phyloP scores from a whole-genome alignment of 2,329 filamentous ascomycete species.

The Fusarium guadeloupense region DNA sequence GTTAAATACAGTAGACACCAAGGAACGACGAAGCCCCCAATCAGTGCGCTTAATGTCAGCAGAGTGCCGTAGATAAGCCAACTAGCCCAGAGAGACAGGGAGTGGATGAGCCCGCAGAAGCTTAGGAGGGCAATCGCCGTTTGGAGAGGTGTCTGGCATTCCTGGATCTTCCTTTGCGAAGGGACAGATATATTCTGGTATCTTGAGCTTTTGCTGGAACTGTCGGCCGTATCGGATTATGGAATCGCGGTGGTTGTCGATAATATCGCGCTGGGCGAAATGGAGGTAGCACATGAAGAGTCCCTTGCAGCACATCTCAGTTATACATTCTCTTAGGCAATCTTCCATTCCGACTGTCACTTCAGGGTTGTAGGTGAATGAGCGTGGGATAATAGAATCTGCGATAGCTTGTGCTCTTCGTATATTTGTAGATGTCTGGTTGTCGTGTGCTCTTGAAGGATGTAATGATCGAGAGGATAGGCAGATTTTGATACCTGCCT shows the following conservation, averaged over 20 bases:
- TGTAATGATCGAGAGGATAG: too few relatives aligned
- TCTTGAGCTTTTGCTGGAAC: not conserved
- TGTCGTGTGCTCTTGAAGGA: too few relatives aligned
- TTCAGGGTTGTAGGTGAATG: not conserved
- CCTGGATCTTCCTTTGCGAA: not conserved
- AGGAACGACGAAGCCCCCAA: not conserved
- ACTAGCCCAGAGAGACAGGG: not conserved
- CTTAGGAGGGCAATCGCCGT: not conserved
- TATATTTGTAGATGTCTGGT: too few relatives aligned
- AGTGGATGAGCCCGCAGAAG: not conserved
- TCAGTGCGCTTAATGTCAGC: not conserved
- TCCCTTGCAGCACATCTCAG: not conserved
- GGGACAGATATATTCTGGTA: not conserved
- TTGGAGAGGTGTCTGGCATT: not conserved
- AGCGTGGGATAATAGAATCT: not conserved
- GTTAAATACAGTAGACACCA: not conserved
- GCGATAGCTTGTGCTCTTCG: not conserved
- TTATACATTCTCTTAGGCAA: not conserved
- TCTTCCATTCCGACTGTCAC: not conserved
- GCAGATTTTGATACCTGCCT: too few relatives aligned
- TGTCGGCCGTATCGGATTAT: not conserved
- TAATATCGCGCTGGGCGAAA: not conserved
- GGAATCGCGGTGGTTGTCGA: not conserved
- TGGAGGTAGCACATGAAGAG: not conserved
- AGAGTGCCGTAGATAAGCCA: not conserved